Evolutionary conservation across 371 early-diverging fungal species (phyloP).

Genomic region (Mucor circinelloides): DNA sequence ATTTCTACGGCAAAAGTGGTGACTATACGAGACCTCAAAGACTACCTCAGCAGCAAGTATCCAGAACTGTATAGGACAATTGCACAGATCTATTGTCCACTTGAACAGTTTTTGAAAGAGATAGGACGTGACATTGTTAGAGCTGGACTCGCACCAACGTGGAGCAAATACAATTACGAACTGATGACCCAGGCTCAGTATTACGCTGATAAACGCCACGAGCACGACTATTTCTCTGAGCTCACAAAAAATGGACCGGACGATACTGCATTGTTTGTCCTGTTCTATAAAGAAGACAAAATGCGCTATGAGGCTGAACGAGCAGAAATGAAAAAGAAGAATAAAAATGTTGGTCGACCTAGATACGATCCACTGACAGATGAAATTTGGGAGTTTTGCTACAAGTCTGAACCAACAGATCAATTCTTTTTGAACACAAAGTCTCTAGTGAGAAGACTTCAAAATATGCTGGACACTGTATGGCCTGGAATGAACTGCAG

Average conservation of each 20-base stretch:
- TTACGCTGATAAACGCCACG: conserved; percentile 11
- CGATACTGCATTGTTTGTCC: conserved; percentile 2
- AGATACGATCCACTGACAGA: background rate
- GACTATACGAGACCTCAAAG: background rate
- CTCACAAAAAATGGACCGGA: background rate
- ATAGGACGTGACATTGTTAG: conserved; percentile 11
- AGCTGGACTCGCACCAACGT: background rate
- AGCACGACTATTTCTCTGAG: conserved; percentile 11
- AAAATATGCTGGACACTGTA: conserved; percentile 9
- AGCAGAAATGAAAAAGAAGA: background rate
- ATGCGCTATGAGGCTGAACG: conserved; percentile 3
- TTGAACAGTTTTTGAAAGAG: conserved; percentile 4
- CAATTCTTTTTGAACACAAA: background rate
- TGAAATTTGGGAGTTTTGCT: conserved; percentile 5
- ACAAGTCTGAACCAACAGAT: background rate
- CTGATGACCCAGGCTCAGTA: background rate
- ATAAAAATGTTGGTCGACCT: background rate
- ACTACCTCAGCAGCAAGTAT: background rate
- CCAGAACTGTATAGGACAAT: background rate
- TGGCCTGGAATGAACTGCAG: conserved; percentile 18
- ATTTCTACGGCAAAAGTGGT: background rate
- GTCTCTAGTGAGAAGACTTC: conserved; percentile 11
- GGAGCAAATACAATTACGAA: conserved; percentile 16
- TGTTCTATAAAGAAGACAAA: conserved; percentile 10
- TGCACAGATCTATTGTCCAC: background rate